Base-by-base conservation (phyloP, 768 basidiomycete genomes). In the Suillus occidentalis region DNA sequence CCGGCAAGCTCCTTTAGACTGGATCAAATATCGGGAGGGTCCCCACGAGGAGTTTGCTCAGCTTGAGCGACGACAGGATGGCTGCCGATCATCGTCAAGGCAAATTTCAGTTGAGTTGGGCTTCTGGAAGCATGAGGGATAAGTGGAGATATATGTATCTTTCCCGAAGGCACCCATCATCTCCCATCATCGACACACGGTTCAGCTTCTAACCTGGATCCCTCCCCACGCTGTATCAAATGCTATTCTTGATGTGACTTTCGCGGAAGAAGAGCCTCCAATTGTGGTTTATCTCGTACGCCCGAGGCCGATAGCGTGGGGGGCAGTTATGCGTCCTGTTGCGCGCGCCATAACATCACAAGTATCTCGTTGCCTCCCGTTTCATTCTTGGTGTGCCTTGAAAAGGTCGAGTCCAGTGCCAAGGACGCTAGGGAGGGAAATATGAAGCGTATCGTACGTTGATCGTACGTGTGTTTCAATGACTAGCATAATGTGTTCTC, bases 401-500 rank as follows among this genome's bases (percentile, higher is more conserved):
- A 63, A 18, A 68, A 66, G 13, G 60, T 78, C 40, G 67, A 75
- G 36, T 55, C 43, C 16, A 40, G 31, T 25, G 65, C 62, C 9
- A 47, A 65, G 13, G 52, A 64, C 43, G 43, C 65, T 12, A 71
- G 58, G 20, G 72, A 72, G 34, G 72, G 70, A 42, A 71, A 71
- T 36, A 68, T 75, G 20, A 69, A 66, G 49, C 62, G 69, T 10
- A 71, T 81, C 52, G 77, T 77, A 58, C 62, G 79, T 73, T 60
- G 66, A 71, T 81, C 52, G 77, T 77, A 58, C 62, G 79, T 73
- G 62, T 66, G 71, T 36, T 72, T 83, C 63, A 80, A 82, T 68
- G 80, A 84, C 73, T 82, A 81, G 67, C 76, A 84, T 13, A 76
- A 78, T 18, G 70, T 84, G 60, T 72, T 77, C 10, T 71, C 56